phyloP scores from a whole-genome alignment of 2,329 filamentous ascomycete species.

The Hysterium pulicare region DNA sequence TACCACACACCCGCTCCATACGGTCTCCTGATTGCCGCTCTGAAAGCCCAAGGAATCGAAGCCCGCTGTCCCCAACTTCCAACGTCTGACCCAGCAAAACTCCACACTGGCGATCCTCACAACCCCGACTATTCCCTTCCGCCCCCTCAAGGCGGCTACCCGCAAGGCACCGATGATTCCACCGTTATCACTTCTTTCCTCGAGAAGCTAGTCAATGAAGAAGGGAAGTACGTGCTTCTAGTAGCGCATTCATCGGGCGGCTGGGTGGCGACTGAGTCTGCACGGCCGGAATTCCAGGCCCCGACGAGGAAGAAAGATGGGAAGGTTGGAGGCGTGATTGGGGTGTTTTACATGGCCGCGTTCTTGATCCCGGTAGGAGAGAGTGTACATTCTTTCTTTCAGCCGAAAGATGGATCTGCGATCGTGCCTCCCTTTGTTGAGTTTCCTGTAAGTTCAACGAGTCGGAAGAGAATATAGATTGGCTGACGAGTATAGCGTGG shows the following conservation, averaged over 20 bases:
- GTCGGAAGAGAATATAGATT: no score
- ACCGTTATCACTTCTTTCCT: constrained; percentile 5
- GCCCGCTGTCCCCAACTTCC: constrained; percentile 34
- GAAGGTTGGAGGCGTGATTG: no score
- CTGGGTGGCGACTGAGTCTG: constrained; percentile 32
- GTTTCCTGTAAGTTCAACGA: no score
- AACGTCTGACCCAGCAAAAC: constrained; percentile 23
- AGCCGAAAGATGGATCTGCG: no score
- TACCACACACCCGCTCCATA: constrained; percentile 32
- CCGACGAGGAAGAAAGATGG: no score
- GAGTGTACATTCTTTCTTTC: no score
- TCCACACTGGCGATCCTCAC: constrained; percentile 11
- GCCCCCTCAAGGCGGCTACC: constrained; percentile 27
- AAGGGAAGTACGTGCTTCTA: constrained; percentile 28
- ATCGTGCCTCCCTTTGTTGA: no score
- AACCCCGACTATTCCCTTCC: constrained; percentile 12
- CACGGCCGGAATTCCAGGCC: constrained; percentile 25
- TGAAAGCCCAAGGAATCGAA: constrained; percentile 23
- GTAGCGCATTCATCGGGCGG: constrained; percentile 33
- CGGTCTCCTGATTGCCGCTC: constrained; percentile 17
- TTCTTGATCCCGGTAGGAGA: no score
- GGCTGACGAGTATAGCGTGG: no score
- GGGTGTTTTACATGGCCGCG: no score
- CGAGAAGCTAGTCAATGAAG: constrained; percentile 6
- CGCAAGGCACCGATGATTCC: constrained; percentile 12